These are phyloP conservation scores for Blastobotrys proliferans DNA, from an alignment of 1,139 yeast genomes.

Conservation along the genomic window DNA sequence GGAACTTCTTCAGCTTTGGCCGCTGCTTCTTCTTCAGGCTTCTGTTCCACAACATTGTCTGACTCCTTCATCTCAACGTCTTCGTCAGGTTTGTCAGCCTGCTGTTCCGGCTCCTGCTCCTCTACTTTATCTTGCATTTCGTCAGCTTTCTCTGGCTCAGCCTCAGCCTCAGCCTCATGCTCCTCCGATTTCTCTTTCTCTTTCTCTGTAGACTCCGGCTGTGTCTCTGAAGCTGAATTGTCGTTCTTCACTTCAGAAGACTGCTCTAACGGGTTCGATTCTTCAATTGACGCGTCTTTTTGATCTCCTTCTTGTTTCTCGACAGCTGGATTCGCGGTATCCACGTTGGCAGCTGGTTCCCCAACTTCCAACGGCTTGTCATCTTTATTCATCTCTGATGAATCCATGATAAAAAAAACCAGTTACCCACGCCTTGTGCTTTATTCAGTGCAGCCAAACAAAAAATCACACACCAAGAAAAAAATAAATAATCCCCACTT, in stretches of 20 bases:
- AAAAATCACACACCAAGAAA: too few relatives aligned
- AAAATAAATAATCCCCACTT: too few relatives aligned
- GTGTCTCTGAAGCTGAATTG: background rate
- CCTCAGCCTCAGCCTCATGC: background rate
- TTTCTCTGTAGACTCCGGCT: background rate
- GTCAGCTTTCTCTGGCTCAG: too few relatives aligned
- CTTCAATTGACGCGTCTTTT: slow-evolving; percentile 1
- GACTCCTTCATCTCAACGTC: slow-evolving; percentile 1
- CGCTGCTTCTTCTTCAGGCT: background rate
- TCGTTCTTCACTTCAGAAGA: background rate
- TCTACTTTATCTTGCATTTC: background rate
- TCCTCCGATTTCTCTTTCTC: background rate
- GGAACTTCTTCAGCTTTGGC: background rate
- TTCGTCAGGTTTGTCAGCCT: background rate
- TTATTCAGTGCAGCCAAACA: too few relatives aligned
- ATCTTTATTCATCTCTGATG: too few relatives aligned
- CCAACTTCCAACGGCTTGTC: background rate
- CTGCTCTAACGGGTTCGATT: background rate
- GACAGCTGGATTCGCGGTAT: background rate
- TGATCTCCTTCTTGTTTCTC: background rate
- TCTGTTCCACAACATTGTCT: background rate
- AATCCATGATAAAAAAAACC: too few relatives aligned
- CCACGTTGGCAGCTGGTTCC: background rate
- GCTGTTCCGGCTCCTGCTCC: background rate
- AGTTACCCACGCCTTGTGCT: too few relatives aligned